Evolutionary conservation across 768 basidiomycete species (phyloP), one percentile per base, ranked within the genome.

Genomic region (Chlorophyllum brunneum): DNA sequence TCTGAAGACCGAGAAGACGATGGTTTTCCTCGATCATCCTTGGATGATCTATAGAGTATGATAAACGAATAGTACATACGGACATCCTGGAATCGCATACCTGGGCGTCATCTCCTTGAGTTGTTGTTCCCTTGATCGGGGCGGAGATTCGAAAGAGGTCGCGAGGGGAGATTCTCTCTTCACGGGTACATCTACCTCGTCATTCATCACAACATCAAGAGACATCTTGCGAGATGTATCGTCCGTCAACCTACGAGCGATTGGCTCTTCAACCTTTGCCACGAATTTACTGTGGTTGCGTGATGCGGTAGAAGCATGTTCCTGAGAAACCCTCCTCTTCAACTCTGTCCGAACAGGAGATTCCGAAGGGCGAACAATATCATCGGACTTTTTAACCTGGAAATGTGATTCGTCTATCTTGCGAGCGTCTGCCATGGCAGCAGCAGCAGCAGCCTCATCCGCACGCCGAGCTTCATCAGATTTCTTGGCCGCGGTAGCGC

Each of bases 401-500:
- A 26, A 2, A 27, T 52, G 31, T 3, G 18, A 6, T 18, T 52
- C 51, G 15, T 49, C 48, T 24, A 29, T 30, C 23, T 52, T 52
- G 18, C 41, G 42, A n/a, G 44, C 42, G 8, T 38, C 42, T 18
- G 42, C 42, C 13, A 52, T 52, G 13, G 42, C 51, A 20, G 51
- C 51, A 2, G 42, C 51, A 13, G 51, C 43, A 22, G 51, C 42
- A 27, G 51, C 51, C 27, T 52, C 51, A 10, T 52, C 51, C 20
- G 42, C 51, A 36, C 51, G 51, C 2, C 51, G 51, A 44, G 51
- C 58, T 18, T 69, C 74, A 39, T 75, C 77, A 18, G 70, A 67
- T 58, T 75, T 78, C 50, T 73, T 65, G 6, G 73, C 71, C 22
- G 76, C 74, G 48, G 73, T 75, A 20, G 74, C 74, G 48, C 77